Evolutionary conservation across 2,329 filamentous ascomycete species (phyloP).

Genomic region (Pezicula carpinea): DNA sequence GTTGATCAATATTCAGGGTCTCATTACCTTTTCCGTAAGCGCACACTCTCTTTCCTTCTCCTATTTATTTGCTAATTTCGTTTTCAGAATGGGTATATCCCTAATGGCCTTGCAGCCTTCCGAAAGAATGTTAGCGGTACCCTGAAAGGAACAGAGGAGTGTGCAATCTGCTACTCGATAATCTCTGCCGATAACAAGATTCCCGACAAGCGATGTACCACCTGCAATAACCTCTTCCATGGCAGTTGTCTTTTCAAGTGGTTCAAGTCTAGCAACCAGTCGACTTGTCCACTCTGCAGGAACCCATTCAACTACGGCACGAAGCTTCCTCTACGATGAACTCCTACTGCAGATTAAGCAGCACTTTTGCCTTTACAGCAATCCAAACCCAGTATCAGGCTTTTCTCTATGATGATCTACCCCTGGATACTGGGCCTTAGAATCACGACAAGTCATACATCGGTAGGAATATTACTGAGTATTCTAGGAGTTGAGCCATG

Average conservation of each 20-base stretch:
- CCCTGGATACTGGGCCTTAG: too few relatives aligned
- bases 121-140: conserved; percentile 81
- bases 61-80: background rate
- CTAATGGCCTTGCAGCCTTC: conserved; percentile 83
- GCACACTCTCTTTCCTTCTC: background rate
- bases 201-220: conserved; percentile 85
- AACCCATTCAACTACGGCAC: conserved; percentile 68
- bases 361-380: too few relatives aligned
- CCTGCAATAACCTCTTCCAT: conserved; percentile 94
- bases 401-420: too few relatives aligned
- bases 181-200: conserved; percentile 84
- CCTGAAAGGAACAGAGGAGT: conserved; percentile 89
- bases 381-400: too few relatives aligned
- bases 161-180: conserved; percentile 94
- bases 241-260: conserved; percentile 87
- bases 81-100: conserved; percentile 69
- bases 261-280: conserved; percentile 92
- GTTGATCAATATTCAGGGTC: conserved; percentile 82
- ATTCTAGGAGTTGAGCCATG: too few relatives aligned
- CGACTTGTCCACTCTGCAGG: conserved; percentile 86
- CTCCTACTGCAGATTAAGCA: too few relatives aligned
- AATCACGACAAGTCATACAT: too few relatives aligned
- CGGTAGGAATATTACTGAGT: too few relatives aligned
- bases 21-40: conserved; percentile 79
- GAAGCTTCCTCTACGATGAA: background rate